Evolutionary conservation across 805 yeast species (phyloP).

Genomic region (Lipomyces kockii): DNA sequence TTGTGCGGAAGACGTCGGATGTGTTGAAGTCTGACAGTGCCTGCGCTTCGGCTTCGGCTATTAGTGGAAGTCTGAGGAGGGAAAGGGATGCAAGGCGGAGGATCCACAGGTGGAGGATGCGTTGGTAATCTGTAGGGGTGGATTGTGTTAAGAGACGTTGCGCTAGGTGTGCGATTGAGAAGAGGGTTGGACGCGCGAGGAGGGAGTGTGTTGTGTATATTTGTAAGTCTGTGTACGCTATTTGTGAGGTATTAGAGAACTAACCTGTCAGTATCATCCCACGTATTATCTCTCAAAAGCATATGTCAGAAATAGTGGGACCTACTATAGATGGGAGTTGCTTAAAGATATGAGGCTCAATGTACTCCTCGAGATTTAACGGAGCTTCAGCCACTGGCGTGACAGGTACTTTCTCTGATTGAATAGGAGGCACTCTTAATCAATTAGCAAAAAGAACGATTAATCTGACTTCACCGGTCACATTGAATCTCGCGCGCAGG

Average conservation of each 20-base stretch:
- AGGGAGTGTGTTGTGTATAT: constrained; percentile 20
- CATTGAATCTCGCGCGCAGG: constrained; percentile 1
- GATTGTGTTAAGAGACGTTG: constrained; percentile 18
- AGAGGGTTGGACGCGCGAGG: constrained; percentile 26
- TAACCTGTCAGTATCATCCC: background rate
- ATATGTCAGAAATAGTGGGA: background rate
- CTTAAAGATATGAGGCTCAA: constrained; percentile 27
- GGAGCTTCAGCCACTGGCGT: constrained; percentile 30
- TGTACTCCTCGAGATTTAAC: constrained; percentile 17
- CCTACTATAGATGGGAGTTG: constrained; percentile 27
- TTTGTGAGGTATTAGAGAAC: constrained; percentile 14
- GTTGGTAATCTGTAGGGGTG: constrained; percentile 21
- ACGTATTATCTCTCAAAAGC: background rate
- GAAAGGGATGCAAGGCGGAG: constrained; percentile 24
- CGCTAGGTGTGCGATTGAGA: constrained; percentile 20
- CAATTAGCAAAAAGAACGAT: background rate
- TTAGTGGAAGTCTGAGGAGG: constrained; percentile 25
- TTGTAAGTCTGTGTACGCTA: constrained; percentile 16
- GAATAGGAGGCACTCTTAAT: background rate
- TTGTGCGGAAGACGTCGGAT: constrained; percentile 35
- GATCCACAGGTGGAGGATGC: constrained; percentile 32
- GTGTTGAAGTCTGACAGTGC: constrained; percentile 41
- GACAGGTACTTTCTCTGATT: constrained; percentile 8
- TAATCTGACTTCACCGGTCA: background rate
- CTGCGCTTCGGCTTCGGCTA: constrained; percentile 44